phyloP scores from a whole-genome alignment of 2,329 filamentous ascomycete species.

The Nannizziopsis barbatae region DNA sequence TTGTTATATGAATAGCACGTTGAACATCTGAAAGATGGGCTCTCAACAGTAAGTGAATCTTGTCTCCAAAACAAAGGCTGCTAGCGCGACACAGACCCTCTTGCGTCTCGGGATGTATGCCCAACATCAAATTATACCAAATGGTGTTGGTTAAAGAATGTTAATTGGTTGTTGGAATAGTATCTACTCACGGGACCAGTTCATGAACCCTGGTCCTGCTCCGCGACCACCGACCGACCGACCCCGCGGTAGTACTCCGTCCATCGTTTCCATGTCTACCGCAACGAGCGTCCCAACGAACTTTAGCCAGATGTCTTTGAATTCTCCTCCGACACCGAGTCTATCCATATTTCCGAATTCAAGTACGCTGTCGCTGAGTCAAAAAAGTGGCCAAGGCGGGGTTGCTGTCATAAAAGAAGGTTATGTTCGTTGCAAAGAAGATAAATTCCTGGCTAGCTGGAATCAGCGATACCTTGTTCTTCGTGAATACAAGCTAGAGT shows the following conservation, averaged over 20 bases:
- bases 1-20: conserved; percentile 2
- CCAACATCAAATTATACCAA: neutral
- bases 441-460: conserved; percentile 66
- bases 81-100: too few species aligned
- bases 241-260: conserved; percentile 67
- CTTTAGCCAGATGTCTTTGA: conserved; percentile 55
- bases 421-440: conserved; percentile 59
- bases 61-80: neutral
- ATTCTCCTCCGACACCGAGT: conserved; percentile 53
- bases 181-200: conserved; percentile 54
- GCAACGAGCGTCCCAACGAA: conserved; percentile 63
- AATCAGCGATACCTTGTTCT: conserved; percentile 86
- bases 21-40: conserved; percentile 2
- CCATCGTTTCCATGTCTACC: conserved; percentile 52
- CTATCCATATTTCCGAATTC: conserved; percentile 56
- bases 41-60: conserved; percentile 9
- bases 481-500: conserved; percentile 85
- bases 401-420: conserved; percentile 61
- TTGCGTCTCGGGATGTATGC: too few species aligned
- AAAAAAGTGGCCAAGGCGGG: conserved; percentile 52
- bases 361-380: conserved; percentile 58
- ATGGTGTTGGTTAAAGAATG: neutral
- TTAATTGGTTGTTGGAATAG: conserved; percentile 24
- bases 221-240: conserved; percentile 78
- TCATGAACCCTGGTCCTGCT: conserved; percentile 95